phyloP scores from a whole-genome alignment of 106 monocot genomes.

The Apostasia shenzhenica region DNA sequence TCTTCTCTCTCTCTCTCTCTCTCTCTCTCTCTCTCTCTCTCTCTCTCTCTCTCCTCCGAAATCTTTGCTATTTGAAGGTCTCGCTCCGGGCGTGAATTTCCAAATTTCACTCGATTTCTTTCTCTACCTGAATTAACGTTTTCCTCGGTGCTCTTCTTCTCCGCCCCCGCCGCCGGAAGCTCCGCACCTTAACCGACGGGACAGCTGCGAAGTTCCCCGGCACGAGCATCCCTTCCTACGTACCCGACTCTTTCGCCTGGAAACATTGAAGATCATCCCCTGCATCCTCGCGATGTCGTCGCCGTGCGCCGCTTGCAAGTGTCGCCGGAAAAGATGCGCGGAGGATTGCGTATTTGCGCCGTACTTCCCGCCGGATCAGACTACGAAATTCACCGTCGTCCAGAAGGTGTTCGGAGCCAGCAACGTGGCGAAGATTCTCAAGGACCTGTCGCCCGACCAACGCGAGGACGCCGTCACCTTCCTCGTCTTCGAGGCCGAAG shows the following conservation, averaged over 20 bases:
- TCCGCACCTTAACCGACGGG: too few species aligned
- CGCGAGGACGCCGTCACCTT: conserved; percentile 65
- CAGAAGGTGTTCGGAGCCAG: conserved; percentile 87
- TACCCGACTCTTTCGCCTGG: background rate
- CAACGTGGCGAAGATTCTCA: conserved; percentile 78
- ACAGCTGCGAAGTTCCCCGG: background rate
- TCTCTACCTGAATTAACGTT: too few species aligned
- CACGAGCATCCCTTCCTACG: too few species aligned
- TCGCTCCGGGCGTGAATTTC: too few species aligned
- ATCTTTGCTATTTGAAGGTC: too few species aligned
- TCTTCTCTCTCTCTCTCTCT: too few species aligned
- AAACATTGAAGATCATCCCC: background rate
- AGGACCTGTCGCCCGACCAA: conserved; percentile 39
- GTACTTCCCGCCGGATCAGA: conserved; percentile 84
- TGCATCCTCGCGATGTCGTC: conserved; percentile 9
- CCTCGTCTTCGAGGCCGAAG: conserved; percentile 52
- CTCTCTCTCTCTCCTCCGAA: too few species aligned
- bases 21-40: too few species aligned
- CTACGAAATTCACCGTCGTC: conserved; percentile 51
- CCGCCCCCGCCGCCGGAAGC: background rate
- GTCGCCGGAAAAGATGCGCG: conserved; percentile 74
- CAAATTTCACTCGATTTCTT: too few species aligned
- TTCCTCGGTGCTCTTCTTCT: background rate
- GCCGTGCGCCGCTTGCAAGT: conserved; percentile 91
- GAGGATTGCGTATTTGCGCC: conserved; percentile 73